Base-by-base conservation (phyloP, 139 green algal species). In the Pseudopediastrum boryanum region DNA sequence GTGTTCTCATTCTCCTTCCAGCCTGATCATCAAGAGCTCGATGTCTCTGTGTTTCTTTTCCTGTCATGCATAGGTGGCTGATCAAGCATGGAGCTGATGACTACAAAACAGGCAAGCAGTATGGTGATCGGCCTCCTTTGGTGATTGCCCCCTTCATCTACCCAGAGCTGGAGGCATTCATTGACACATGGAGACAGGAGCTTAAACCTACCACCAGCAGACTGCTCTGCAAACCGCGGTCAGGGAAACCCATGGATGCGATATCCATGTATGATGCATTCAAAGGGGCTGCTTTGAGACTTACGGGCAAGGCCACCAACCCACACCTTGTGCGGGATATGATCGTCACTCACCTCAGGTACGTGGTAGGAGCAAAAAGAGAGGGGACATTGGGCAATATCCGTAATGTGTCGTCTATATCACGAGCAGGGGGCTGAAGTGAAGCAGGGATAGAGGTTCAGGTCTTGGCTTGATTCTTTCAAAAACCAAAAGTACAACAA, bases 61-160 rank as follows among this genome's bases (percentile, higher is more conserved):
- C n/a, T n/a, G n/a, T n/a, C n/a, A n/a, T n/a, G n/a, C n/a, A n/a
- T 33, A 71, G 78, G 4, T 93, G 85, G 86, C 52, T 92, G 27
- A 93, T 95, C 67, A 43, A 76, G 7, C 88, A 93, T 67, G 64
- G 72, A 8, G 66, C 85, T 0, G 65, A 27, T 1, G 88, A 94
- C 79, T 94, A 95, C 86, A 95, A 95, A 78, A 94, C 90, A 6
- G 90, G 90, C 23, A 77, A 73, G 23, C 35, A 72, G 3, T 94
- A 94, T 43, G 91, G 91, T 2, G 87, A 90, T 63, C 74, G 91
- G 13, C 88, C 91, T 3, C 88, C 90, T 0, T 54, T 95, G 56
- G 56, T 90, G 5, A 71, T 94, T 2, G 58, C 80, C 4, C 68
- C 82, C 9, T 67, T 86, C 54, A 66, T 94, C 13, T 92, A 92